Base-by-base conservation (phyloP, 2,329 filamentous ascomycete species). In the Geosmithia flava region DNA sequence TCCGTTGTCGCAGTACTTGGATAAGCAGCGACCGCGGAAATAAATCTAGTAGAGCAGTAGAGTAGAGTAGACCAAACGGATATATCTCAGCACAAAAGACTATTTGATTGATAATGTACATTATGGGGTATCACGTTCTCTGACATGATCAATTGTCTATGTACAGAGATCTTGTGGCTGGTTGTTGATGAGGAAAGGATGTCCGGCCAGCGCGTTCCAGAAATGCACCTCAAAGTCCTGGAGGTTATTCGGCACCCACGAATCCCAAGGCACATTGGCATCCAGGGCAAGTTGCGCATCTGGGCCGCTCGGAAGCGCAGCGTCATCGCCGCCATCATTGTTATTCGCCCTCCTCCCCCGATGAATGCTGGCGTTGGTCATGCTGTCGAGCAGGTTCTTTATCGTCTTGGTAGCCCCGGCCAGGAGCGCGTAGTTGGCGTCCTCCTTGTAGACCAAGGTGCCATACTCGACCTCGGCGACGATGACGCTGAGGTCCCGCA, bases 331-430 rank as follows among this genome's bases (percentile, higher is more conserved):
- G 4, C 23, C 23, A 27, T 27, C 4, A 27, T 27, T 4, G 23
- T 27, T 8, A 27, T 5, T 8, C 8, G 15, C 17, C 13, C 10
- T 19, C 15, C 16, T 15, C 15, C 27, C n/a, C 17, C 2, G 27
- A 15, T 13, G 45, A 10, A 17, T 37, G 27, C 30, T 19, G 16
- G 19, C 20, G 16, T 23, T 33, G 19, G 17, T 27, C 23, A 81
- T 54, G 74, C 75, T 6, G 59, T 53, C 45, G 11, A 53, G 45
- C 6, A 53, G 42, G 16, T 29, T 50, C 7, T 47, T 47, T 3
- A 55, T 55, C 5, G 52, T 54, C 44, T 51, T 50, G 8, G 52
- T 50, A 2, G 54, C 54, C n/a, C 51, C 48, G 6, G 51, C 45
- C 4, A 55, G 49, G 19, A 55, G 53, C 19, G 52, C 52, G 29